These are phyloP conservation scores for Skeletonema potamos DNA, from an alignment of 108 stramenopile genomes.

Conservation along the genomic window DNA sequence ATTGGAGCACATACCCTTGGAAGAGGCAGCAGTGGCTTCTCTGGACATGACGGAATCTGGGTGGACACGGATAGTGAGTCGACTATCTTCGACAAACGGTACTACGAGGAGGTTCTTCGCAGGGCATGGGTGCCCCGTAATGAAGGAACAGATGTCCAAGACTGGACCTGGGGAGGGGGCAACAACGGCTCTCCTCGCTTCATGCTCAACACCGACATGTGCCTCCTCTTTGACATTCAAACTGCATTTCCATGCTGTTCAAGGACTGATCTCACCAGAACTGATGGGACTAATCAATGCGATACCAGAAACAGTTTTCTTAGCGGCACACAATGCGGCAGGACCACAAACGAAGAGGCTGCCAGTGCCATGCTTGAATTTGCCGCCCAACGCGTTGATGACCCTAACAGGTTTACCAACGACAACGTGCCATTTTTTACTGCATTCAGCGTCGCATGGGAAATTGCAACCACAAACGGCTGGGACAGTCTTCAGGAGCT, in stretches of 20 bases:
- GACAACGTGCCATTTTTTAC: slow-evolving; percentile 27
- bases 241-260: slow-evolving; percentile 14
- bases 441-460: slow-evolving; percentile 24
- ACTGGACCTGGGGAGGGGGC: slow-evolving; percentile 17
- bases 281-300: neutral
- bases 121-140: slow-evolving; percentile 22
- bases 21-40: slow-evolving; percentile 27
- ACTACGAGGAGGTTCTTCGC: slow-evolving; percentile 19
- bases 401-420: neutral
- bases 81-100: slow-evolving; percentile 36
- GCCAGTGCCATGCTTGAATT: slow-evolving; percentile 12
- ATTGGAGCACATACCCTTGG: slow-evolving; percentile 44
- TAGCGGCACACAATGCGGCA: neutral
- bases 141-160: slow-evolving; percentile 2
- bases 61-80: slow-evolving; percentile 27
- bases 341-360: neutral
- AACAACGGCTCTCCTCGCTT: slow-evolving; percentile 5
- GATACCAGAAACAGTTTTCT: neutral
- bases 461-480: slow-evolving; percentile 23
- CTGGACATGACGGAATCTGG: slow-evolving; percentile 44
- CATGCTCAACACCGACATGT: slow-evolving; percentile 49
- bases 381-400: neutral
- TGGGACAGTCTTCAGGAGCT: slow-evolving; percentile 3
- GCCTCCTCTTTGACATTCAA: slow-evolving; percentile 23
- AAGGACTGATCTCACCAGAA: slow-evolving; percentile 1